A percentile compares a stretch with the other conserved stretches of the same genome.
Evolutionary conservation across 768 basidiomycete genomes (phyloP).

Genomic region (Termitomyces bulborhizus): DNA sequence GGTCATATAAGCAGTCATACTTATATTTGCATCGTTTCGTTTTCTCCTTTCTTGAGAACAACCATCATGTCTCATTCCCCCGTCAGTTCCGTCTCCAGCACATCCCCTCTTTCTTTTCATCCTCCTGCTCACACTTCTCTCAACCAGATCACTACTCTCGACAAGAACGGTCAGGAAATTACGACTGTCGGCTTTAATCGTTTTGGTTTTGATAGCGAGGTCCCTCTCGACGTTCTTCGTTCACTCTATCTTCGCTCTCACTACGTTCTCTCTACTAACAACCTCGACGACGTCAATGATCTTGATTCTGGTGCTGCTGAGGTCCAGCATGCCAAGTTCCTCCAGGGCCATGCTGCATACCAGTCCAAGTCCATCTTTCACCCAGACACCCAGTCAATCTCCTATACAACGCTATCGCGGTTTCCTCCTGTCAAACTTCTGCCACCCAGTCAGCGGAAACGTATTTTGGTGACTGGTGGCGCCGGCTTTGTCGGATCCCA

Average conservation of each 20-base stretch:
- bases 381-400: conserved; percentile 73
- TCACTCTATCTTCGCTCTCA: conserved; percentile 85
- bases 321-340: conserved; percentile 47
- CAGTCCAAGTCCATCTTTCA: conserved; percentile 86
- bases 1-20: neutral
- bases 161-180: conserved; percentile 73
- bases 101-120: neutral
- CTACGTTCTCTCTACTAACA: conserved; percentile 47
- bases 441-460: conserved; percentile 70
- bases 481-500: conserved; percentile 99
- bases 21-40: neutral
- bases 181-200: conserved; percentile 74
- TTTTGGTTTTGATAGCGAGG: conserved; percentile 88
- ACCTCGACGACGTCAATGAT: conserved; percentile 24
- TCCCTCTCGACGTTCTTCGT: conserved; percentile 73
- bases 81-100: conserved; percentile 15
- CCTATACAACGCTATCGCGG: conserved; percentile 86
- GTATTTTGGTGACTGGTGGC: conserved; percentile 92
- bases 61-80: conserved; percentile 18
- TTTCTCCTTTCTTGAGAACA: conserved; percentile 11
- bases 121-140: conserved; percentile 10
- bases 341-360: conserved; percentile 43
- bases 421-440: conserved; percentile 93
- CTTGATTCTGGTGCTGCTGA: conserved; percentile 35
- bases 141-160: conserved; percentile 54